phyloP scores from a whole-genome alignment of 2,329 filamentous ascomycete genomes.

The Colletotrichum liaoningense region DNA sequence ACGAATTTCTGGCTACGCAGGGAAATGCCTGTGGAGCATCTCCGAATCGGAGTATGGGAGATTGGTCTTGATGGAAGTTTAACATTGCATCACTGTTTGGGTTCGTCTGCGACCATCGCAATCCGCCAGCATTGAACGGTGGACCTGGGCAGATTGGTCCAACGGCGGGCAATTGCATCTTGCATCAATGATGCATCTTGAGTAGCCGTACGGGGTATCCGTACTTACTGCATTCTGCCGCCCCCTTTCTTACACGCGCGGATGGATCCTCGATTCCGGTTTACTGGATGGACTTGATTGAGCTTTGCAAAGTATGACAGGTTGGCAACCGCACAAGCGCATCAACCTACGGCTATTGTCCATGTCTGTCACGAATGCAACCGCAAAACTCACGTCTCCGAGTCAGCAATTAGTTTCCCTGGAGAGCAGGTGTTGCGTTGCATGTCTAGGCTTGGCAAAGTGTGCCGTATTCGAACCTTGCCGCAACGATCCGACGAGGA shows the following conservation, averaged over 20 bases:
- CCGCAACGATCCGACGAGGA: slow-evolving; percentile 14
- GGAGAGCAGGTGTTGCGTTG: neutral
- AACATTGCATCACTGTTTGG: slow-evolving; percentile 21
- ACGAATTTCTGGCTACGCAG: slow-evolving; percentile 2
- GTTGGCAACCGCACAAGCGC: neutral
- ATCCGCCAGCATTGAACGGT: neutral
- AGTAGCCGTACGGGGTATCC: too few species aligned
- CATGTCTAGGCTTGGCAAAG: slow-evolving; percentile 13
- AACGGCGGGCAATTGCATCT: neutral
- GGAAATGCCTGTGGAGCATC: slow-evolving; percentile 20
- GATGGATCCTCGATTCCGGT: neutral
- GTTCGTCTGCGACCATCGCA: slow-evolving; percentile 4
- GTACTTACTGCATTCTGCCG: neutral
- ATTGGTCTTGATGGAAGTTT: slow-evolving; percentile 20
- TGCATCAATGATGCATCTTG: slow-evolving; percentile 21
- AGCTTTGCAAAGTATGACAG: too few species aligned
- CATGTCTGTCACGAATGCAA: neutral
- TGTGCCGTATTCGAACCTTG: slow-evolving; percentile 8
- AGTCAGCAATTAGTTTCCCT: slow-evolving; percentile 4
- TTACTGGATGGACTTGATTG: neutral
- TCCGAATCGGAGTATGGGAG: slow-evolving; percentile 28
- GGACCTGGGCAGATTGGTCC: neutral
- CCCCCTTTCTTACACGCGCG: neutral
- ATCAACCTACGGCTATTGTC: neutral
- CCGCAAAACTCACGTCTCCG: neutral